phyloP scores from a whole-genome alignment of 176 grass and related monocot species.

The Hordeum marinum region DNA sequence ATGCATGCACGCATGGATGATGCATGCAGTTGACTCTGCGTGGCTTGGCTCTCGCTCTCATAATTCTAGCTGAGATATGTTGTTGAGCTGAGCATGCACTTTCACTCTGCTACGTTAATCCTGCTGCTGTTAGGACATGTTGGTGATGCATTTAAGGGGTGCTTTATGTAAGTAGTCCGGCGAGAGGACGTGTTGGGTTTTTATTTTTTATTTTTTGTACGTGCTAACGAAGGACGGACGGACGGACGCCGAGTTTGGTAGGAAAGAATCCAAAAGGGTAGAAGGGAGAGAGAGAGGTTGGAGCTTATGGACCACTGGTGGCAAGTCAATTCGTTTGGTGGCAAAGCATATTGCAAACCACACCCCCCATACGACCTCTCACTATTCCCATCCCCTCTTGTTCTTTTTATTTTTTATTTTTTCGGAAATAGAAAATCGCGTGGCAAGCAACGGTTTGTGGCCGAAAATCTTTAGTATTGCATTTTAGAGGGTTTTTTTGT shows the following conservation, averaged over 20 bases:
- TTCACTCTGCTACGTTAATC: neutral
- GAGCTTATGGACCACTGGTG: conserved; percentile 31
- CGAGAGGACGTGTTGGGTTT: neutral
- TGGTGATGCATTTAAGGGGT: neutral
- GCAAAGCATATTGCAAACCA: conserved; percentile 24
- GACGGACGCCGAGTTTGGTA: neutral
- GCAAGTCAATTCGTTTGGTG: conserved; percentile 49
- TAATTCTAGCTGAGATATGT: neutral
- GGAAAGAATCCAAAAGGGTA: conserved; percentile 18
- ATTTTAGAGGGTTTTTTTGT: no score
- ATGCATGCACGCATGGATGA: neutral
- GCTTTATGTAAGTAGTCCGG: neutral
- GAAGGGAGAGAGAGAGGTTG: conserved; percentile 15
- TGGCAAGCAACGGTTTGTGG: neutral
- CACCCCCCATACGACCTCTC: neutral
- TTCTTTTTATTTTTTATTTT: neutral
- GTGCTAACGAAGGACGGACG: neutral
- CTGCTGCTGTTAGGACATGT: neutral
- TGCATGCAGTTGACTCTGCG: neutral
- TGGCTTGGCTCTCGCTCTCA: conserved; percentile 21
- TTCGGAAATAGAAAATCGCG: neutral
- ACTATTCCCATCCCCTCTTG: conserved; percentile 6
- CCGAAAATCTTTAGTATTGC: neutral
- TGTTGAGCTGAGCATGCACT: conserved; percentile 8
- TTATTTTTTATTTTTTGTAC: conserved; percentile 1